phyloP scores from a whole-genome alignment of 495 filamentous ascomycete genomes.

The Parachaetomium inaequale region DNA sequence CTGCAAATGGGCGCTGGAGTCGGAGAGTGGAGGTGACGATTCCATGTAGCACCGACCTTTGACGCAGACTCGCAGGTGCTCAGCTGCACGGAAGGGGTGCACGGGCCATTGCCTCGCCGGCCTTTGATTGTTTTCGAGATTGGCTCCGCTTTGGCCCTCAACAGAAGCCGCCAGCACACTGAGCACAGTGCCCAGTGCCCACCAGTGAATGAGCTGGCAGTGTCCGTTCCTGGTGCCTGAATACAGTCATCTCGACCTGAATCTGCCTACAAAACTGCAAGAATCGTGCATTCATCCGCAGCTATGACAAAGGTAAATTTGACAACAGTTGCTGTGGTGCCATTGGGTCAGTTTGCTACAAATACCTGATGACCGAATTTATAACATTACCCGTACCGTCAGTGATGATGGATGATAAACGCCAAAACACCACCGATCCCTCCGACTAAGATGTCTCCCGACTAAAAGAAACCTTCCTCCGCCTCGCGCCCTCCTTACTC shows the following conservation, averaged over 20 bases:
- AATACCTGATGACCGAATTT: too few relatives aligned
- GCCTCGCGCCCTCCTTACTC: constrained; percentile 23
- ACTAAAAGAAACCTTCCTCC: constrained; percentile 5
- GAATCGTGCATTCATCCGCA: background rate
- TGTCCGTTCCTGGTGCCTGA: background rate
- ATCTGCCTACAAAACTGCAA: too few relatives aligned
- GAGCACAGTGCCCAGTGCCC: background rate
- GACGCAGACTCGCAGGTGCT: background rate
- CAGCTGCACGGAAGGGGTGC: background rate
- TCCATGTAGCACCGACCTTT: background rate
- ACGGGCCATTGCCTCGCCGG: background rate
- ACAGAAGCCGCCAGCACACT: constrained; percentile 1
- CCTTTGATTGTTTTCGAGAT: background rate
- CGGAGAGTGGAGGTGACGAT: constrained; percentile 1
- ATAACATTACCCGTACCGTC: background rate
- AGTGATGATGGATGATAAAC: background rate
- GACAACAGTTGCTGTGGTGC: too few relatives aligned
- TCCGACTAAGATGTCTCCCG: background rate
- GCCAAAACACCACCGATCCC: background rate
- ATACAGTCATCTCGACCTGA: background rate
- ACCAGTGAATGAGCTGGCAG: background rate
- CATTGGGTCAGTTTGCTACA: too few relatives aligned
- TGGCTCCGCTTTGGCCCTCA: background rate
- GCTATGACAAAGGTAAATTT: background rate
- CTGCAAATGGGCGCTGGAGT: background rate